Percentiles rank a stretch among this genome's conserved stretches.
Conservation (phyloP, 495 filamentous ascomycete genomes). For the Penicilliopsis zonata region DNA sequence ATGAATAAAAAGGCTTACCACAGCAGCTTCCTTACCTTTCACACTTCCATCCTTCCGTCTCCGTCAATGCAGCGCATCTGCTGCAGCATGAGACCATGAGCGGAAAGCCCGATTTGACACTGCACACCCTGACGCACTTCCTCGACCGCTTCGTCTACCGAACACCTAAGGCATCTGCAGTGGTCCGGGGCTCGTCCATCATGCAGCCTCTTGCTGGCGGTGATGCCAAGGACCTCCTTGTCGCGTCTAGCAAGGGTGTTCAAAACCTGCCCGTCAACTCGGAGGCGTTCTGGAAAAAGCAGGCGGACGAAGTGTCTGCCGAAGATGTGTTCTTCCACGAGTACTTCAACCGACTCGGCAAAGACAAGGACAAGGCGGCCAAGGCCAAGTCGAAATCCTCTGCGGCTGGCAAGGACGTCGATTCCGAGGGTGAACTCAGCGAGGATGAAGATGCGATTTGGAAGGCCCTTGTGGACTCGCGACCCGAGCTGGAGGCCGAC, state of each 20-base stretch:
- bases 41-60: constrained; percentile 94
- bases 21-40: constrained; percentile 52
- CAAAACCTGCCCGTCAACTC: constrained; percentile 56
- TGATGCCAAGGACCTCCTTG: constrained; percentile 49
- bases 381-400: constrained; percentile 40
- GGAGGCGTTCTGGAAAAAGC: constrained; percentile 84
- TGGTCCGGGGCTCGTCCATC: constrained; percentile 65
- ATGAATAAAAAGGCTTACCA: background rate
- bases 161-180: constrained; percentile 59
- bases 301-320: constrained; percentile 67
- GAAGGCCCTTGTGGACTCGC: constrained; percentile 76
- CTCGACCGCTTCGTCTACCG: constrained; percentile 95
- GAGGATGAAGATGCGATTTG: constrained; percentile 66
- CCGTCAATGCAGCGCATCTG: constrained; percentile 65
- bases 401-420: constrained; percentile 26
- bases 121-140: constrained; percentile 87
- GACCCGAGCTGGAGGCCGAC: constrained; percentile 62
- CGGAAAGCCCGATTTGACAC: constrained; percentile 75
- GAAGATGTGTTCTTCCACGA: constrained; percentile 98
- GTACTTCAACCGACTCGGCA: constrained; percentile 77
- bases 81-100: constrained; percentile 54
- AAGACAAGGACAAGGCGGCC: constrained; percentile 45
- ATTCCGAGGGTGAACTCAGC: constrained; percentile 22
- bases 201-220: constrained; percentile 85
- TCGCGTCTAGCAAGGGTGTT: constrained; percentile 41